Conservation (phyloP, 192 early-diverging fungal genomes). For the Gigaspora rosea region DNA sequence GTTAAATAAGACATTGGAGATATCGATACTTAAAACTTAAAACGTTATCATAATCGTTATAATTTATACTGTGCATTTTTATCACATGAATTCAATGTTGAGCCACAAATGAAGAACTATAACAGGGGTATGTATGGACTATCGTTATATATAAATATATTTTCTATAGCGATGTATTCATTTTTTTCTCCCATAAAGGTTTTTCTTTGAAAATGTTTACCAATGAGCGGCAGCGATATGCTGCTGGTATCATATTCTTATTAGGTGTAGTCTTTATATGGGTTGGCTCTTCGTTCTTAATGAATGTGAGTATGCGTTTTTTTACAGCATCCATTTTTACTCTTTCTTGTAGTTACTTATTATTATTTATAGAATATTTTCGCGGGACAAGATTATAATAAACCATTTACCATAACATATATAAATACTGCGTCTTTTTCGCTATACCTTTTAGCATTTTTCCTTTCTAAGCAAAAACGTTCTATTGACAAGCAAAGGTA, state of each 20-base stretch:
- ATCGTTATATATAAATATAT: no score
- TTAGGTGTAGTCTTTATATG: slow-evolving; percentile 77
- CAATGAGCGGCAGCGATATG: slow-evolving; percentile 43
- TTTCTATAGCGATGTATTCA: no score
- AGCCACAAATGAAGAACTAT: no score
- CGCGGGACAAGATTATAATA: slow-evolving; percentile 66
- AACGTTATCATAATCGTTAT: neutral
- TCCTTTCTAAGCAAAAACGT: slow-evolving; percentile 29
- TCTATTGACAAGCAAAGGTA: slow-evolving; percentile 15
- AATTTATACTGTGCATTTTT: no score
- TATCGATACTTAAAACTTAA: neutral
- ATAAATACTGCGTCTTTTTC: slow-evolving; percentile 76
- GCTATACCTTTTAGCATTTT: slow-evolving; percentile 59
- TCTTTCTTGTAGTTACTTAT: neutral
- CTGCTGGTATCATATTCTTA: slow-evolving; percentile 64
- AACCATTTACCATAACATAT: slow-evolving; percentile 79
- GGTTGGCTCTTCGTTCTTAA: slow-evolving; percentile 76
- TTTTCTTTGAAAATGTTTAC: neutral
- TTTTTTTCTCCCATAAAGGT: no score
- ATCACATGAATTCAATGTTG: no score
- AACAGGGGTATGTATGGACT: no score
- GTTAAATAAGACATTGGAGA: slow-evolving; percentile 37
- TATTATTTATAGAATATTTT: slow-evolving; percentile 60
- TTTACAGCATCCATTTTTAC: neutral
- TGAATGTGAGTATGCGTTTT: slow-evolving; percentile 55